These are phyloP conservation scores for Annulohypoxylon moriforme DNA, from an alignment of 495 filamentous ascomycete genomes.

Conservation along the genomic window DNA sequence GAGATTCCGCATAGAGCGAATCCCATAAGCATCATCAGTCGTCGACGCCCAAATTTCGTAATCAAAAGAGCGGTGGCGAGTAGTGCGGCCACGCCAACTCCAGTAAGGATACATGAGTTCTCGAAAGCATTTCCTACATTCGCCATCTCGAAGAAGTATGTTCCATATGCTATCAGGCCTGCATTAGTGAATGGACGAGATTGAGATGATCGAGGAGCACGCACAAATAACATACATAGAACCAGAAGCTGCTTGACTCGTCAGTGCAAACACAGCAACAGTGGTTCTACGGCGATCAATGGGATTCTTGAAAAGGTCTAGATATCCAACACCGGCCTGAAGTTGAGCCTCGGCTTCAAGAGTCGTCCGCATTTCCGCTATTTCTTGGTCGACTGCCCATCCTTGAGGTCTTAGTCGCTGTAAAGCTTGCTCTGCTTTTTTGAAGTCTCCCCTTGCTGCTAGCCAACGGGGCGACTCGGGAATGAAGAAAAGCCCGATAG, in stretches of 20 bases:
- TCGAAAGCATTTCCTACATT: conserved; percentile 68
- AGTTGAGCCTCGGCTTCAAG: conserved; percentile 63
- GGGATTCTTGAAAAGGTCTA: conserved; percentile 66
- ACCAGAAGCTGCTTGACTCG: conserved; percentile 67
- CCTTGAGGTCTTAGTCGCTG: conserved; percentile 58
- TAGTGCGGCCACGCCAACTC: conserved; percentile 67
- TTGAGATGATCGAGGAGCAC: background rate
- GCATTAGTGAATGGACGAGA: conserved; percentile 19
- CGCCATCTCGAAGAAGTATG: conserved; percentile 75
- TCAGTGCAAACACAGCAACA: conserved; percentile 62
- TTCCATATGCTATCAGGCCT: conserved; percentile 61
- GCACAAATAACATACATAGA: conserved; percentile 70
- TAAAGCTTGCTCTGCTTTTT: conserved; percentile 61
- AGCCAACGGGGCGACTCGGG: conserved; percentile 75
- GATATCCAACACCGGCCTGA: conserved; percentile 53
- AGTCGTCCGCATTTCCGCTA: conserved; percentile 64
- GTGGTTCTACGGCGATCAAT: conserved; percentile 64
- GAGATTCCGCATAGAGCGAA: conserved; percentile 64
- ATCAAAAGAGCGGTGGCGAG: conserved; percentile 65
- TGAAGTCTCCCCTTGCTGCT: conserved; percentile 60
- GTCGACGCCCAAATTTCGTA: conserved; percentile 64
- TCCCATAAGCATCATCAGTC: conserved; percentile 63
- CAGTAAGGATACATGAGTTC: conserved; percentile 67
- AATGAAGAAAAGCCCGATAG: conserved; percentile 66
- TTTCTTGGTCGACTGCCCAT: conserved; percentile 58